A percentile compares a stretch with the other conserved stretches of the same genome.
phyloP scores from a whole-genome alignment of 2,329 filamentous ascomycete species.

The Fusarium nisikadoi region DNA sequence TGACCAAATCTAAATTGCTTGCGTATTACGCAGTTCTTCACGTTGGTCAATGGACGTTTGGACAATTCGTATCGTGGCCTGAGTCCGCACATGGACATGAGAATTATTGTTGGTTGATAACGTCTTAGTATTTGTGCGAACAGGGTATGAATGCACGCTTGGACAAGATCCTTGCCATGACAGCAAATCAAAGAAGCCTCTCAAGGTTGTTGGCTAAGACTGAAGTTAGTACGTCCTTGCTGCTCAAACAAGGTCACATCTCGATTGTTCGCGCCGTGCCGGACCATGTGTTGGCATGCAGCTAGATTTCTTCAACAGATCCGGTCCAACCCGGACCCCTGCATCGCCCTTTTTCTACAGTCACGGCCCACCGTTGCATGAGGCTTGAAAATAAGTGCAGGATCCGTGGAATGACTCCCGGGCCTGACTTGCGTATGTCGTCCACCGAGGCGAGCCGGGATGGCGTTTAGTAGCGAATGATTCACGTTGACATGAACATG shows the following conservation, averaged over 20 bases:
- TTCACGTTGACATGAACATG: not conserved
- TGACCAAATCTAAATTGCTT: not conserved
- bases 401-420: not conserved
- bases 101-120: not conserved
- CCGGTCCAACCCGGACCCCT: not conserved
- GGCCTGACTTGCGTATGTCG: not conserved
- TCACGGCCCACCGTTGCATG: not conserved
- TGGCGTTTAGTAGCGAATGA: not conserved
- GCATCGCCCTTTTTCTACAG: not conserved
- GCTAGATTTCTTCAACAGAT: not conserved
- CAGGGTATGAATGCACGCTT: not conserved
- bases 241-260: not conserved
- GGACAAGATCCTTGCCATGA: not conserved
- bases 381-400: not conserved
- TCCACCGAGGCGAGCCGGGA: not conserved
- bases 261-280: not conserved
- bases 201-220: not conserved
- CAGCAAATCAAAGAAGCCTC: not conserved
- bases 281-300: not conserved
- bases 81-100: not conserved
- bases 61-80: not conserved
- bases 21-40: not conserved
- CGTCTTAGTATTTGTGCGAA: not conserved
- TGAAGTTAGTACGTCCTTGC: not conserved
- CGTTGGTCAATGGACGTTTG: not conserved